Conservation (phyloP, 208 protist genomes). For the Porcisia deanei region DNA sequence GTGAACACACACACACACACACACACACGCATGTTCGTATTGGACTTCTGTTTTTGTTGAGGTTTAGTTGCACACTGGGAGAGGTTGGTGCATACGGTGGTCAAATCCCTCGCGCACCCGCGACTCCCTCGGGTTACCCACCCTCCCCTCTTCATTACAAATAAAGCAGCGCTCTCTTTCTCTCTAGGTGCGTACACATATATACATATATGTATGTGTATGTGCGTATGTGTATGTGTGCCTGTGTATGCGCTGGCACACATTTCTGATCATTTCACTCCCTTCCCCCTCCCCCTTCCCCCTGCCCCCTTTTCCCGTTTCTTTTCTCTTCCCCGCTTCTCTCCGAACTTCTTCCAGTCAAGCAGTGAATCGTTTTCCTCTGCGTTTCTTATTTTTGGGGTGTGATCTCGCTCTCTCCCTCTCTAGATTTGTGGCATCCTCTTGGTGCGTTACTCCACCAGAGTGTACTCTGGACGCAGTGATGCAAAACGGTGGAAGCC, state of each 20-base stretch:
- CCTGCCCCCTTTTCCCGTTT: neutral
- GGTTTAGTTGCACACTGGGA: too few relatives aligned
- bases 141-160: too few relatives aligned
- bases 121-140: too few relatives aligned
- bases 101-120: too few relatives aligned
- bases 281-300: neutral
- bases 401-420: neutral
- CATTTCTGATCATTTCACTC: neutral
- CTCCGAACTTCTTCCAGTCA: neutral
- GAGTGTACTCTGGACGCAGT: neutral
- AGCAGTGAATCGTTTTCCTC: neutral
- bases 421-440: neutral
- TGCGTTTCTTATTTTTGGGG: neutral
- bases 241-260: neutral
- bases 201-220: neutral
- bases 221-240: slow-evolving; percentile 2
- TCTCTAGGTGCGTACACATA: neutral
- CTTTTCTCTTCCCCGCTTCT: neutral
- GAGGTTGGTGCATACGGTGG: too few relatives aligned
- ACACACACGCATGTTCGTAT: too few relatives aligned
- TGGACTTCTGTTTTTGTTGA: too few relatives aligned
- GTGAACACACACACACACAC: too few relatives aligned
- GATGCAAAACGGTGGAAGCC: neutral
- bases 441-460: neutral
- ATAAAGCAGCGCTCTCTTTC: neutral